Base-by-base conservation (phyloP, 495 filamentous ascomycete genomes). In the Cetradonia linearis region DNA sequence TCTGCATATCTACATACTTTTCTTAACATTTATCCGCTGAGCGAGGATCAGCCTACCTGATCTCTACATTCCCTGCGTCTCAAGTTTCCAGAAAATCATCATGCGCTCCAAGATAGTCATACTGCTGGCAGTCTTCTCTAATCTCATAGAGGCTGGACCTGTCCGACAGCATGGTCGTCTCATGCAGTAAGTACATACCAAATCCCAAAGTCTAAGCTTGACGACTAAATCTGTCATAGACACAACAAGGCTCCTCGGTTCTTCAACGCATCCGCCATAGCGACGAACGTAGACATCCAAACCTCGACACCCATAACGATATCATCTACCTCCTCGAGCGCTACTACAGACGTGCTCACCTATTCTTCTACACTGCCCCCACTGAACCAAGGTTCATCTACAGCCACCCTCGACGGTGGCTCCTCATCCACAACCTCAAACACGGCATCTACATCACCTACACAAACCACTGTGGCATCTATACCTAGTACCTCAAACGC, bases 111-210 rank as follows among this genome's bases (percentile, higher is more conserved):
- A 56, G 16, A 57, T 59, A 53, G 9, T 64, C 25, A 46, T 68
- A 65, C 58, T 68, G 59, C 64, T 65, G 62, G 64, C 62, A 65
- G 66, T 66, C 44, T 59, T 50, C 56, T 65, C 48, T 62, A 60
- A 61, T 53, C 20, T 61, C 27, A 58, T 63, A 47, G 49, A 57
- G 44, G 64, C 64, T 63, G 64, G 65, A 25, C 60, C 59, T 55
- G 38, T 68, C 33, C 62, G 57, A n/a, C 56, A 60, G 13, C 27
- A 58, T 50, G 58, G 53, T 14, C 56, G 40, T 40, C 55, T 48
- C 23, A 31, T 61, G 36, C 61, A 56, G 66, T 65, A 50, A 60
- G 66, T 47, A 49, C 13, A 49, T 14, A 25, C n/a, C 5, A 9
- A 2, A n/a, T 10, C 44, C 14, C 5, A 14, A 30, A 16, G 9